A percentile compares a stretch with the other conserved stretches of the same genome.
Evolutionary conservation across 768 basidiomycete genomes (phyloP).

Genomic region (Paxillus involutus): DNA sequence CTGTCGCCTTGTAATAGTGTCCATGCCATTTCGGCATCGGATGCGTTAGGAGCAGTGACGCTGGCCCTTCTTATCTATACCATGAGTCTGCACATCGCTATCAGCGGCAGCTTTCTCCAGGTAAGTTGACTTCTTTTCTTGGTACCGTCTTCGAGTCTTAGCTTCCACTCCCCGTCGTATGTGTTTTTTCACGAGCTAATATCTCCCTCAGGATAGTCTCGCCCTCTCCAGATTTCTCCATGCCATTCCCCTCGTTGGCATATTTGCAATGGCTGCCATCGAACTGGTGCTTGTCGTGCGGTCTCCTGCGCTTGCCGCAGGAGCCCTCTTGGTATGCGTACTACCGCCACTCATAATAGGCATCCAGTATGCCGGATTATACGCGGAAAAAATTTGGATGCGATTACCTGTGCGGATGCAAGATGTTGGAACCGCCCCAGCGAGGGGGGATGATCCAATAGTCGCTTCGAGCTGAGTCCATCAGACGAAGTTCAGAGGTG

Average conservation of each 20-base stretch:
- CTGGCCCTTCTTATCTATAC: conserved; percentile 29
- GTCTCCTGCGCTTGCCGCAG: conserved; percentile 20
- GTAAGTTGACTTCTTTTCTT: conserved; percentile 7
- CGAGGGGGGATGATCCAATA: background rate
- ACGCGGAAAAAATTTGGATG: conserved; percentile 3
- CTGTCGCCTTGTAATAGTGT: conserved; percentile 10
- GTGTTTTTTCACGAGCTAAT: background rate
- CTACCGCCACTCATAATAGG: conserved; percentile 17
- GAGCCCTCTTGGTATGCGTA: conserved; percentile 20
- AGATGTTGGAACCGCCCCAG: background rate
- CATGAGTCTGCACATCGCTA: conserved; percentile 25
- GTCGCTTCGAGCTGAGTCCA: background rate
- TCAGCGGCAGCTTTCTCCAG: conserved; percentile 14
- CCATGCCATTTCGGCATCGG: conserved; percentile 21
- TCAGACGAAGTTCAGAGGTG: background rate
- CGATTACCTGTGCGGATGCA: conserved; percentile 8
- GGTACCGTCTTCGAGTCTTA: no score
- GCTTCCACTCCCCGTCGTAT: background rate
- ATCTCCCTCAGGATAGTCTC: conserved; percentile 10
- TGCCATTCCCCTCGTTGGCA: conserved; percentile 25
- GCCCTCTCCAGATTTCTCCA: conserved; percentile 20
- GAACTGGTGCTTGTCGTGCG: conserved; percentile 16
- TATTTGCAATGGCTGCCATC: conserved; percentile 18
- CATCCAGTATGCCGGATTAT: conserved; percentile 7
- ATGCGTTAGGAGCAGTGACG: conserved; percentile 15